A percentile compares a stretch with the other conserved stretches of the same genome.
phyloP scores from a whole-genome alignment of 164 flowering plant genomes.

The Umbilicus rupestris region DNA sequence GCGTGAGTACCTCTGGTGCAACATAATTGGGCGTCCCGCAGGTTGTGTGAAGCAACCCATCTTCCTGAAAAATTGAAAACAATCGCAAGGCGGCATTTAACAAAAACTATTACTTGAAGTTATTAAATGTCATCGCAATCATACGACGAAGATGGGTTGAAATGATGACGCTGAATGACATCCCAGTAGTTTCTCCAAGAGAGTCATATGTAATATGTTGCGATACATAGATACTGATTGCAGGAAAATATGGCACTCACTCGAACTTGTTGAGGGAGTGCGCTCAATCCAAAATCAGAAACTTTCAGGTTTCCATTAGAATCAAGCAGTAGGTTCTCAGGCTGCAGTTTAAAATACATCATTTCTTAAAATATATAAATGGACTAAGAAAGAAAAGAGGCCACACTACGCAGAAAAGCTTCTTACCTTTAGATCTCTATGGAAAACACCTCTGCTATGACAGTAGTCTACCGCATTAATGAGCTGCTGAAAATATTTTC shows the following conservation, averaged over 20 bases:
- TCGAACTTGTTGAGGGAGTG: constrained; percentile 94
- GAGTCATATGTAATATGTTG: neutral
- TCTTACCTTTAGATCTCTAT: constrained; percentile 83
- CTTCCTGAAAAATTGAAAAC: constrained; percentile 42
- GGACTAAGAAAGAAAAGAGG: neutral
- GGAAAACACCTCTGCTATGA: constrained; percentile 93
- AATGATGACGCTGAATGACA: neutral
- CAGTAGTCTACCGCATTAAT: constrained; percentile 96
- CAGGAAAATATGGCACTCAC: constrained; percentile 34
- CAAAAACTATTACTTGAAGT: neutral
- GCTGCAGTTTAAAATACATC: constrained; percentile 36
- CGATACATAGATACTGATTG: neutral
- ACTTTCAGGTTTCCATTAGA: constrained; percentile 81
- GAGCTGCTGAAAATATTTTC: constrained; percentile 89
- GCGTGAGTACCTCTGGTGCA: constrained; percentile 83
- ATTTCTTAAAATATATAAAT: neutral
- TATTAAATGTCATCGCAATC: neutral
- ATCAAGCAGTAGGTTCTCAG: constrained; percentile 91
- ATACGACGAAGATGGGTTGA: neutral
- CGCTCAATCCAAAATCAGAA: constrained; percentile 96
- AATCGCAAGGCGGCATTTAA: neutral
- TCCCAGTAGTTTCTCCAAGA: neutral
- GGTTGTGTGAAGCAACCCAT: constrained; percentile 92
- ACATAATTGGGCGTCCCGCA: constrained; percentile 99
- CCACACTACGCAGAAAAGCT: neutral